phyloP scores from a whole-genome alignment of 192 early-diverging fungal species.

The Entomortierella chlamydospora region DNA sequence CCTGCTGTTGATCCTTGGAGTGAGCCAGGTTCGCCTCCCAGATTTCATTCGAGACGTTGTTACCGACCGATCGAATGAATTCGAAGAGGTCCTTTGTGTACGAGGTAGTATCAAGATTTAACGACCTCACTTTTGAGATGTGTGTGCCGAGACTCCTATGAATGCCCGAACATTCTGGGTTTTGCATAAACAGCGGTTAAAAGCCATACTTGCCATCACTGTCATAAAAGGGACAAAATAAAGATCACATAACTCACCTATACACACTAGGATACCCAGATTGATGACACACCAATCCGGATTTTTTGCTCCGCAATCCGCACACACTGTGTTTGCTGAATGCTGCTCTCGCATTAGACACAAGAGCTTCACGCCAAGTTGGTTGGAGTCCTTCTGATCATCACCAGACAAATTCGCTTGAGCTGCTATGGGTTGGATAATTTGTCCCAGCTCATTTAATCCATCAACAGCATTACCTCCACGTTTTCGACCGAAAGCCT shows the following conservation, averaged over 20 bases:
- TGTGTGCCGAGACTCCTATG: constrained; percentile 79
- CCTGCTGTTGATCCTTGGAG: background rate
- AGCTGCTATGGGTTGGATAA: constrained; percentile 16
- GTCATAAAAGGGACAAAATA: background rate
- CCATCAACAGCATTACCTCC: constrained; percentile 38
- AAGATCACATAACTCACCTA: constrained; percentile 58
- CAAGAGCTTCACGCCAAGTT: constrained; percentile 28
- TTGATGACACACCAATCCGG: constrained; percentile 81
- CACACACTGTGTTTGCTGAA: constrained; percentile 64
- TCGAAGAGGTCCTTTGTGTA: constrained; percentile 75
- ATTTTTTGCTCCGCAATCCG: constrained; percentile 72
- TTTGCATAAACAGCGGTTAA: too few relatives aligned
- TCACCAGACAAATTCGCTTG: background rate
- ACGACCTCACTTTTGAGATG: constrained; percentile 76
- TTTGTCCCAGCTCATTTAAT: constrained; percentile 42
- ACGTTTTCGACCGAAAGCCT: constrained; percentile 45
- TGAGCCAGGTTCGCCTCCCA: constrained; percentile 67
- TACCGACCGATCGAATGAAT: constrained; percentile 69
- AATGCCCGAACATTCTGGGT: constrained; percentile 75
- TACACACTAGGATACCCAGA: constrained; percentile 74
- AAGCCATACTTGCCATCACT: too few relatives aligned
- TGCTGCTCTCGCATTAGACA: constrained; percentile 47
- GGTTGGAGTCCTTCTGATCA: background rate
- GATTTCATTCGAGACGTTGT: constrained; percentile 69
- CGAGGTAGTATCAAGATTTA: constrained; percentile 71